Conservation (phyloP, 768 basidiomycete genomes). For the Hebeloma cylindrosporum region DNA sequence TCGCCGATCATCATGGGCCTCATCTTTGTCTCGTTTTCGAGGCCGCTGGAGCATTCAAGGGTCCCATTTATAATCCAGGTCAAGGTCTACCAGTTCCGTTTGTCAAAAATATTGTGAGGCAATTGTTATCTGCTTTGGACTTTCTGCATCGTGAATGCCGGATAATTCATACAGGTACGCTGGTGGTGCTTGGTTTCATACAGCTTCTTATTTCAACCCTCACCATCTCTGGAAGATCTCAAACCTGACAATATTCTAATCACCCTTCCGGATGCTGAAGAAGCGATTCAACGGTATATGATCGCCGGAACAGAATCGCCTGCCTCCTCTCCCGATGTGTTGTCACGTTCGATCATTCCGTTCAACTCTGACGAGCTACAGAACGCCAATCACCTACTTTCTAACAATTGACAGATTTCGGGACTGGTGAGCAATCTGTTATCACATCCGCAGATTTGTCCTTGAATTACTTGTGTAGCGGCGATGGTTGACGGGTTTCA, state of each 20-base stretch:
- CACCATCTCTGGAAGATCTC: constrained; percentile 18
- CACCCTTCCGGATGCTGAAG: neutral
- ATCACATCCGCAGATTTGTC: neutral
- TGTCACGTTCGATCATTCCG: neutral
- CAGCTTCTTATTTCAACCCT: neutral
- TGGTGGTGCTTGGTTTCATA: neutral
- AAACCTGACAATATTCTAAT: constrained; percentile 21
- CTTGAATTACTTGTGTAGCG: constrained; percentile 6
- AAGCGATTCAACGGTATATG: neutral
- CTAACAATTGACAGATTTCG: constrained; percentile 1
- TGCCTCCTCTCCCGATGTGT: neutral
- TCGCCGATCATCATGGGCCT: constrained; percentile 71
- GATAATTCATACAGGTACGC: constrained; percentile 31
- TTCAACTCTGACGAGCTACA: neutral
- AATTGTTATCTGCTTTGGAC: constrained; percentile 50
- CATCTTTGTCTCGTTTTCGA: constrained; percentile 88
- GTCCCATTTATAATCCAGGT: neutral
- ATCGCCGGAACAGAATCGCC: neutral
- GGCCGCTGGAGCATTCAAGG: constrained; percentile 54
- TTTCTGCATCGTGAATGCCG: constrained; percentile 43
- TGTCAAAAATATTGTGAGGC: constrained; percentile 20
- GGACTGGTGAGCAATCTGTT: constrained; percentile 1
- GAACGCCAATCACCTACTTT: neutral
- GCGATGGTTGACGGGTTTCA: constrained; percentile 7
- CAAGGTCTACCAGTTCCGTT: constrained; percentile 12